Evolutionary conservation across 129 eudicot species (phyloP), one percentile per base, ranked within the genome.

Genomic region (Deinandra increscens): DNA sequence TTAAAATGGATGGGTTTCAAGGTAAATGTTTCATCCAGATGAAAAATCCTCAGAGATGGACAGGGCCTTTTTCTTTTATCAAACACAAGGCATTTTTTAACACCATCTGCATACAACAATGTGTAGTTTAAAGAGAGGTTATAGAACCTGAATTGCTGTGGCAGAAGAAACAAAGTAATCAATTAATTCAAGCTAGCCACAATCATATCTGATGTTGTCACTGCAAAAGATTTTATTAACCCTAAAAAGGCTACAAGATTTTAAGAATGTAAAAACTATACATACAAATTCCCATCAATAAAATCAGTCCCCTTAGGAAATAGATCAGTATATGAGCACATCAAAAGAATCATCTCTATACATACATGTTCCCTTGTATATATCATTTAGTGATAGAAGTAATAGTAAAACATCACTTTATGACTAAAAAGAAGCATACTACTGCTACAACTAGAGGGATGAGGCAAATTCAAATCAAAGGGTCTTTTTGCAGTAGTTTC

Each of bases 41-140:
- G 55, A 46, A 75, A 73, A 55, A 64, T 34, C 72, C 33, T 58
- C 76, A 69, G 77, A 64, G 79, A 45, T 58, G 74, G 59, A 74
- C 34, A 70, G 37, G 70, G 64, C 63, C 69, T 44, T 41, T n/a
- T 76, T 71, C 78, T 71, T 60, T 54, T 71, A 74, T 63, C 50
- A 31, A 17, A 70, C 41, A 46, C 26, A 44, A 45, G 41, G 62
- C 36, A 31, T 45, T 67, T 67, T 7, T 73, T 49, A 23, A 67
- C 34, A 60, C 75, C 70, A 60, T 73, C 83, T 79, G 75, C 63
- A 73, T 20, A 59, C 23, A 39, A 72, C 20, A 73, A 23, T 58
- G 38, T 58, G 63, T 58, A 58, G 63, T 26, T 56, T 58, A 39
- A 58, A 58, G 38, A 58, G 63, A 39, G 29, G 26, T 58, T 58